A percentile compares a stretch with the other conserved stretches of the same genome.
Conservation (phyloP, 306 rosid genomes). For the Prosopis cineraria region DNA sequence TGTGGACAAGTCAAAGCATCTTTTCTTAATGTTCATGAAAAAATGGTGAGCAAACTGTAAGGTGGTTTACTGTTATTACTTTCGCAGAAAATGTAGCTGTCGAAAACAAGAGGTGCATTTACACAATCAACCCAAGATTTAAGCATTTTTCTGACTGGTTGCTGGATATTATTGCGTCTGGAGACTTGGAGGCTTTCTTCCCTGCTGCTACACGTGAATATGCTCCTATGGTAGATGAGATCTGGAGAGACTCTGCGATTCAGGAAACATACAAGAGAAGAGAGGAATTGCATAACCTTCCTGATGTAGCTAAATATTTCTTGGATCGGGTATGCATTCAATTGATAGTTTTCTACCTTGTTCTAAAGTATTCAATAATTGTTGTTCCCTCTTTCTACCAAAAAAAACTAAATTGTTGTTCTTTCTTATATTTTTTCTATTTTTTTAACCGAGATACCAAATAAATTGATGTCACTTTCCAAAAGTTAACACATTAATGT, state of each 20-base stretch:
- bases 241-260: constrained; percentile 85
- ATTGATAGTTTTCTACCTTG: constrained; percentile 6
- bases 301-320: constrained; percentile 86
- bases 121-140: constrained; percentile 75
- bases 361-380: constrained; percentile 21
- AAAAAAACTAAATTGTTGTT: background rate
- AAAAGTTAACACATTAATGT: background rate
- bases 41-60: constrained; percentile 31
- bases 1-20: background rate
- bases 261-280: constrained; percentile 90
- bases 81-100: constrained; percentile 50
- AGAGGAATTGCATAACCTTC: constrained; percentile 78
- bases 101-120: constrained; percentile 62
- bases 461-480: background rate
- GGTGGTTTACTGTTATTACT: constrained; percentile 29
- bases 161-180: constrained; percentile 84
- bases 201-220: constrained; percentile 98
- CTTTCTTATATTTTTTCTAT: background rate
- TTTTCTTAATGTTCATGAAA: constrained; percentile 22
- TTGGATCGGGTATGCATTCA: constrained; percentile 71
- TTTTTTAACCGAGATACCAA: constrained; percentile 3
- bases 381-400: background rate
- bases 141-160: constrained; percentile 93
- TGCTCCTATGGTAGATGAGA: constrained; percentile 87
- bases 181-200: constrained; percentile 88